Percentiles rank a stretch among this genome's conserved stretches.
phyloP scores from a whole-genome alignment of 2,329 filamentous ascomycete species.

The Botryosphaeria dothidea region DNA sequence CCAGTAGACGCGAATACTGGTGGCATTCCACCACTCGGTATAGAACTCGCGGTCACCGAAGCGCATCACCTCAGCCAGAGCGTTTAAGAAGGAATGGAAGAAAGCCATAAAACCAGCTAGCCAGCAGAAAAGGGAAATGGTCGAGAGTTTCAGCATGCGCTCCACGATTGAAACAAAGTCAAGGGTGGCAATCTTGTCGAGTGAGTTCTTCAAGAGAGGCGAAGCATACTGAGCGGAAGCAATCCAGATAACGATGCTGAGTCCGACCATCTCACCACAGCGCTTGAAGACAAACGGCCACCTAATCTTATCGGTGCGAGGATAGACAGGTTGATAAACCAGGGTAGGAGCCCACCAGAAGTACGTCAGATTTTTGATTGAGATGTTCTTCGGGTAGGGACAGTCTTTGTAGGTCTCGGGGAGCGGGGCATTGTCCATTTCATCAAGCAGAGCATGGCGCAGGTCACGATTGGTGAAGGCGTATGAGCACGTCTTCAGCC shows the following conservation, averaged over 20 bases:
- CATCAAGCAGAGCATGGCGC: conserved; percentile 81
- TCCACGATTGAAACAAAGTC: conserved; percentile 82
- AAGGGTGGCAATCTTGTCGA: conserved; percentile 80
- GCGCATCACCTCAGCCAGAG: conserved; percentile 81
- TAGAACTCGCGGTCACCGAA: conserved; percentile 97
- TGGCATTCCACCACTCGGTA: conserved; percentile 91
- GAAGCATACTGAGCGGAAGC: conserved; percentile 91
- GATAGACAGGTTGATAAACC: conserved; percentile 96
- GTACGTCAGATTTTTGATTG: conserved; percentile 81
- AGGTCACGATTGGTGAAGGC: conserved; percentile 96
- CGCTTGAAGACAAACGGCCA: conserved; percentile 89
- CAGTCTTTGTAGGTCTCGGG: conserved; percentile 81
- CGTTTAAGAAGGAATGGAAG: conserved; percentile 91
- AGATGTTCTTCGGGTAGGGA: conserved; percentile 90
- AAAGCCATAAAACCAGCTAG: conserved; percentile 95
- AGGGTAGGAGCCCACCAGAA: conserved; percentile 98
- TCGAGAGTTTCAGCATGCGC: conserved; percentile 89
- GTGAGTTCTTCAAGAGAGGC: conserved; percentile 83
- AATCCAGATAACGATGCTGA: conserved; percentile 93
- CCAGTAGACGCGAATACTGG: conserved; percentile 86
- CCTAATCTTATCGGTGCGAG: conserved; percentile 75
- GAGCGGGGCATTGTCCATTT: conserved; percentile 53
- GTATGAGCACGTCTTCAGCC: conserved; percentile 94
- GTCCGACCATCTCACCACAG: conserved; percentile 71
- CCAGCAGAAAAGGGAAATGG: conserved; percentile 95